phyloP scores from a whole-genome alignment of 768 basidiomycete genomes.

The Lanmaoa rubissima region DNA sequence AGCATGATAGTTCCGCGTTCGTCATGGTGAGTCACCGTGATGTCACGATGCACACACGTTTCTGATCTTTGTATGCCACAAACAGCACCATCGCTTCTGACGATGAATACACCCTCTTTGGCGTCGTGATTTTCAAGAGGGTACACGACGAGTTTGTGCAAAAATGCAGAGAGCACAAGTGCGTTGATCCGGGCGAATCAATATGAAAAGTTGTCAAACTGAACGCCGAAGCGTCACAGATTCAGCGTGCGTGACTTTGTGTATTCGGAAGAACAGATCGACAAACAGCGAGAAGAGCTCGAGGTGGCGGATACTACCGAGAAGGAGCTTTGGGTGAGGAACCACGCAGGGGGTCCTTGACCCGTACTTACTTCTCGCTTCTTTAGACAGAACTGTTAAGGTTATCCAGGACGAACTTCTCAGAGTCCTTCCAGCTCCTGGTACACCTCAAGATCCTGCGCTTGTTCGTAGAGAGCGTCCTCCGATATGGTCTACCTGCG shows the following conservation, averaged over 20 bases:
- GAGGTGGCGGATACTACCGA: conserved; percentile 80
- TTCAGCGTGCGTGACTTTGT: conserved; percentile 95
- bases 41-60: conserved; percentile 15
- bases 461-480: conserved; percentile 91
- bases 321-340: conserved; percentile 94
- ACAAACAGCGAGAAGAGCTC: conserved; percentile 79
- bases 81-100: conserved; percentile 74
- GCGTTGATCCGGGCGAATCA: conserved; percentile 21
- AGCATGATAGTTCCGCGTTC: conserved; percentile 93
- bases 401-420: conserved; percentile 92
- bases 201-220: neutral
- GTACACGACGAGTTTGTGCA: conserved; percentile 91
- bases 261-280: conserved; percentile 78
- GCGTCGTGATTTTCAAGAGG: conserved; percentile 85
- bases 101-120: conserved; percentile 84
- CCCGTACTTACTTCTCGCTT: neutral
- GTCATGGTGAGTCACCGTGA: conserved; percentile 57
- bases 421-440: conserved; percentile 91
- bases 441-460: conserved; percentile 92
- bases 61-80: conserved; percentile 16
- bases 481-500: conserved; percentile 93
- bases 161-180: conserved; percentile 96
- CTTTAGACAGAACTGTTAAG: conserved; percentile 85
- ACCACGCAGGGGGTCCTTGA: neutral
- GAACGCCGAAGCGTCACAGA: conserved; percentile 40